phyloP scores from a whole-genome alignment of 345 rosid genomes.

The Iberis pinnata region DNA sequence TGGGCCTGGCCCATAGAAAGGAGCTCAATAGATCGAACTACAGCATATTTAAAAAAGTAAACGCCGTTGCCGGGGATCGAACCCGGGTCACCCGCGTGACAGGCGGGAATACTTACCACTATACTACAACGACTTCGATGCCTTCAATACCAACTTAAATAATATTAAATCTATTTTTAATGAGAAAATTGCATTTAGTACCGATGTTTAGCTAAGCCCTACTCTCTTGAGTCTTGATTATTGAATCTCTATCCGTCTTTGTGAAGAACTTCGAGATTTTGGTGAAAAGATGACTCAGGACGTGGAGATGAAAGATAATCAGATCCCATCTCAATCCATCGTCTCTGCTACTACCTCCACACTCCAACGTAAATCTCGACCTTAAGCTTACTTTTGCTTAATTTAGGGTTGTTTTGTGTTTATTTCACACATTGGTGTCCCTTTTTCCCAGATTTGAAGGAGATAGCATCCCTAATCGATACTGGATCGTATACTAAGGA shows the following conservation, averaged over 20 bases:
- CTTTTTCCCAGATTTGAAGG: constrained; percentile 59
- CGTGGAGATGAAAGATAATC: constrained; percentile 72
- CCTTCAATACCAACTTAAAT: too few species aligned
- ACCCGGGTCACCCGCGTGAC: constrained; percentile 99
- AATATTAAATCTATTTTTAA: too few species aligned
- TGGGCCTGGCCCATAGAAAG: too few species aligned
- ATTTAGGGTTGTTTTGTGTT: too few species aligned
- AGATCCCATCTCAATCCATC: constrained; percentile 49
- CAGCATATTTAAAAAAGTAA: too few species aligned
- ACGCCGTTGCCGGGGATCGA: constrained; percentile 96
- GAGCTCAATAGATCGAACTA: too few species aligned
- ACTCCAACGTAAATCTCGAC: constrained; percentile 35
- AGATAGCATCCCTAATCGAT: constrained; percentile 59
- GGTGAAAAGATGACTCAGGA: constrained; percentile 65
- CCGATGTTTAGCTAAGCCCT: too few species aligned
- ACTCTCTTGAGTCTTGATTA: too few species aligned
- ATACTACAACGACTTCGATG: constrained; percentile 75
- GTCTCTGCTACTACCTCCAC: constrained; percentile 53
- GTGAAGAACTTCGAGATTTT: background rate
- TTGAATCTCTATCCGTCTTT: too few species aligned
- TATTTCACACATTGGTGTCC: too few species aligned
- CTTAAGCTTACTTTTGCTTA: background rate
- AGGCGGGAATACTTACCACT: constrained; percentile 94
- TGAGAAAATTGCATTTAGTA: too few species aligned
- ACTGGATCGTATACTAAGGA: constrained; percentile 63